These are phyloP conservation scores for Acrocalymma vagum DNA, from an alignment of 2,329 filamentous ascomycete species.

Conservation along the genomic window DNA sequence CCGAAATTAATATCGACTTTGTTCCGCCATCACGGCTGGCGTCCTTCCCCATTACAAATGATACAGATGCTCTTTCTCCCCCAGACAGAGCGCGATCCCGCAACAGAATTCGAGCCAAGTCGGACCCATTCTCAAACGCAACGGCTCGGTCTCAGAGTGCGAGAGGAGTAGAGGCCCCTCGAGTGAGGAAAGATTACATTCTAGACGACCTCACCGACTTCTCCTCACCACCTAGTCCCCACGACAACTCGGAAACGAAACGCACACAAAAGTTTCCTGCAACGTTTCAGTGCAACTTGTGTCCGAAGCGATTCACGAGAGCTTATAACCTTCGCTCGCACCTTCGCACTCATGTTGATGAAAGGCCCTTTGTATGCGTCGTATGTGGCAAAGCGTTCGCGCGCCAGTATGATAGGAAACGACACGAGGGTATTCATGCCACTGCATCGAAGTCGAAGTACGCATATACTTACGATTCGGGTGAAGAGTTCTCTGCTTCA, in stretches of 20 bases:
- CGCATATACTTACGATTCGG: too few relatives aligned
- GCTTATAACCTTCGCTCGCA: constrained; percentile 97
- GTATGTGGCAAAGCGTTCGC: constrained; percentile 98
- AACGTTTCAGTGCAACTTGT: constrained; percentile 93
- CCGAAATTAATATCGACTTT: constrained; percentile 93
- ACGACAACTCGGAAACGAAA: constrained; percentile 65
- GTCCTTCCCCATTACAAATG: constrained; percentile 72
- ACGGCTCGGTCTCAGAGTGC: too few relatives aligned
- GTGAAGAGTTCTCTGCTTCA: too few relatives aligned
- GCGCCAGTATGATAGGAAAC: constrained; percentile 94
- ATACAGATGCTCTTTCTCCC: constrained; percentile 81
- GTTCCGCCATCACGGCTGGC: constrained; percentile 76
- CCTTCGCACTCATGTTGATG: constrained; percentile 94
- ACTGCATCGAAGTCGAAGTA: constrained; percentile 99
- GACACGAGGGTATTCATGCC: constrained; percentile 93
- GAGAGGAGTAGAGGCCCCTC: constrained; percentile 58
- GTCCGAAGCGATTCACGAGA: constrained; percentile 93
- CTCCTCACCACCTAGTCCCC: constrained; percentile 85
- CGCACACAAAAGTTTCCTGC: constrained; percentile 97
- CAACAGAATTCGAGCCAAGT: constrained; percentile 66
- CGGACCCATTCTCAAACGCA: constrained; percentile 69
- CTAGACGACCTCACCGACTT: constrained; percentile 87
- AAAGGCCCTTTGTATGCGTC: constrained; percentile 95
- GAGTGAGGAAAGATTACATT: constrained; percentile 60
- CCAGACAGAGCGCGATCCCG: constrained; percentile 71